Conservation (phyloP, 768 basidiomycete genomes). For the Pleurotus giganteus region DNA sequence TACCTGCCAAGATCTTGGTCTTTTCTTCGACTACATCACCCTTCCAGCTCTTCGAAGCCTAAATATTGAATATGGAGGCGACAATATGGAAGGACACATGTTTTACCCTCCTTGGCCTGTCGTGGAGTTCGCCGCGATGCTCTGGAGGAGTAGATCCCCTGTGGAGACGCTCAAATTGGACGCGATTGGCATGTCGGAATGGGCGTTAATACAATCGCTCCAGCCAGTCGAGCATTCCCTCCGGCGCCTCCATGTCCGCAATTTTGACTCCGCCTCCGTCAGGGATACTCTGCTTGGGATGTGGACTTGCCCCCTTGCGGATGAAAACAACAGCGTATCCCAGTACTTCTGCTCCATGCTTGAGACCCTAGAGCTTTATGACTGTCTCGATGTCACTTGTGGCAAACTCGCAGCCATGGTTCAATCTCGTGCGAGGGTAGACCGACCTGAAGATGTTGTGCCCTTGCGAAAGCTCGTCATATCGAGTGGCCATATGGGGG, state of each 20-base stretch:
- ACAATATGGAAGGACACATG: constrained; percentile 4
- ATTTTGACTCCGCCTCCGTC: background rate
- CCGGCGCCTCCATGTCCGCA: background rate
- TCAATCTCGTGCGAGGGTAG: constrained; percentile 12
- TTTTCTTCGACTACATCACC: constrained; percentile 6
- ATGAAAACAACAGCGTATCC: background rate
- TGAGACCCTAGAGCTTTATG: background rate
- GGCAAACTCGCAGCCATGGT: constrained; percentile 16
- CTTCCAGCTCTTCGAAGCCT: constrained; percentile 5
- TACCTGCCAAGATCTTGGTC: constrained; percentile 5
- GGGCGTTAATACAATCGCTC: constrained; percentile 1
- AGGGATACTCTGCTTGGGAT: constrained; percentile 1
- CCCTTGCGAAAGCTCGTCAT: constrained; percentile 6
- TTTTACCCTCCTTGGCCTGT: background rate
- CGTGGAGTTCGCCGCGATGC: constrained; percentile 3
- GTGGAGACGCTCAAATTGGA: constrained; percentile 3
- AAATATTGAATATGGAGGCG: background rate
- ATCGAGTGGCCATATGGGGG: constrained; percentile 9
- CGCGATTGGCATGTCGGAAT: background rate
- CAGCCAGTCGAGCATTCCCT: constrained; percentile 2
- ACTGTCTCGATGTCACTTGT: background rate
- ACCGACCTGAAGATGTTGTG: constrained; percentile 13
- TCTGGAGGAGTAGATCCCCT: constrained; percentile 2
- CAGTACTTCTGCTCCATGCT: background rate
- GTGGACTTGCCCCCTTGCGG: background rate